phyloP scores from a whole-genome alignment of 2,329 filamentous ascomycete species.

The Claviceps cyperi region DNA sequence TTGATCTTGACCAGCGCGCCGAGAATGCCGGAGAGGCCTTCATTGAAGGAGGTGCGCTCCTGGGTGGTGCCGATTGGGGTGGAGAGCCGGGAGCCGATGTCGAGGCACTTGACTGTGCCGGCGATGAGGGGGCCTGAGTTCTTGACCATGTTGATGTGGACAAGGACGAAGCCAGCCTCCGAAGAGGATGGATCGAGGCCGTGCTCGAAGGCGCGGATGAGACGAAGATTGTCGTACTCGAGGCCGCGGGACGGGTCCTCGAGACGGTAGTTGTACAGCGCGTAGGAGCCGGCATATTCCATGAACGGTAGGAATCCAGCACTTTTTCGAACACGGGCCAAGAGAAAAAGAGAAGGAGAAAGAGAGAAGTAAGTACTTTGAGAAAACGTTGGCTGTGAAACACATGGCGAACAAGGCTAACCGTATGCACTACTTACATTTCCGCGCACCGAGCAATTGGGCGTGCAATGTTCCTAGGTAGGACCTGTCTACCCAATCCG shows the following conservation, averaged over 20 bases:
- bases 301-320: constrained; percentile 81
- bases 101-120: constrained; percentile 54
- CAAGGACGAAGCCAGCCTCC: constrained; percentile 90
- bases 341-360: neutral
- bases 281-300: constrained; percentile 63
- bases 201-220: constrained; percentile 82
- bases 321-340: constrained; percentile 13
- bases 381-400: neutral
- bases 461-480: constrained; percentile 62
- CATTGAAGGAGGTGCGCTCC: constrained; percentile 46
- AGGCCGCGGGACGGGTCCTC: constrained; percentile 41
- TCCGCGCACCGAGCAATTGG: constrained; percentile 75
- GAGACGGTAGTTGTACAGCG: constrained; percentile 53
- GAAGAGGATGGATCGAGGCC: constrained; percentile 77
- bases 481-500: constrained; percentile 56
- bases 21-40: constrained; percentile 47
- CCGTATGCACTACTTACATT: constrained; percentile 46
- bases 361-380: neutral
- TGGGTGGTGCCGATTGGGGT: constrained; percentile 10
- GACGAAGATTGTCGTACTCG: constrained; percentile 54
- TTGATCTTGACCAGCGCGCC: constrained; percentile 51
- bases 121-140: constrained; percentile 66
- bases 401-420: neutral
- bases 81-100: constrained; percentile 26
- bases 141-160: constrained; percentile 90